A percentile compares a stretch with the other conserved stretches of the same genome.
These are phyloP conservation scores for Colletotrichum gigasporum DNA, from an alignment of 2,329 filamentous ascomycete genomes.

Conservation along the genomic window DNA sequence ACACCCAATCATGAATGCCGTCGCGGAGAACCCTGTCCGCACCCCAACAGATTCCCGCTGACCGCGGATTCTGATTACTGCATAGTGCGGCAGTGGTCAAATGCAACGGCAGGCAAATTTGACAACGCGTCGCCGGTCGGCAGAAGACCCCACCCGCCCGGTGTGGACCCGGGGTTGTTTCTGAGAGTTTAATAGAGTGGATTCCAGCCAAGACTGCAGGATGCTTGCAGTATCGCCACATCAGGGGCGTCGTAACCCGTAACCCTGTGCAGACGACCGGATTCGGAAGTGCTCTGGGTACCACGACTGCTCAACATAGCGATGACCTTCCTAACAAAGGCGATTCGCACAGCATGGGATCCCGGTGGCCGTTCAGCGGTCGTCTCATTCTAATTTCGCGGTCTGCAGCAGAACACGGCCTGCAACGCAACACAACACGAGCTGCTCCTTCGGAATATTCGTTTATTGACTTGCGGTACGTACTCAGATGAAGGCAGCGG, in stretches of 20 bases:
- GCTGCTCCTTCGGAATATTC: too few species aligned
- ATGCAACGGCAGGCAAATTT: constrained; percentile 3
- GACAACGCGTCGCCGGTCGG: not conserved
- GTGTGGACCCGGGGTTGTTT: not conserved
- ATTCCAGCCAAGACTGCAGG: not conserved
- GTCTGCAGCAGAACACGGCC: too few species aligned
- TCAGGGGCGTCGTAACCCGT: not conserved
- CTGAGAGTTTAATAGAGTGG: not conserved
- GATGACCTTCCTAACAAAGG: not conserved
- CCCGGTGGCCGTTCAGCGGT: not conserved
- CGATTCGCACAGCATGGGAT: not conserved
- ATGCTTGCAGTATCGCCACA: not conserved
- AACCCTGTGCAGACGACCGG: not conserved
- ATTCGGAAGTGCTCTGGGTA: not conserved
- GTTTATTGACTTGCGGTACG: too few species aligned
- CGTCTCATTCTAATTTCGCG: constrained; percentile 8
- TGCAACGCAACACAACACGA: too few species aligned
- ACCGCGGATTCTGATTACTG: not conserved
- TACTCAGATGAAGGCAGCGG: too few species aligned
- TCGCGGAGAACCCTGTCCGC: not conserved
- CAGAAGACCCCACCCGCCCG: not conserved
- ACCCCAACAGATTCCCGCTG: not conserved
- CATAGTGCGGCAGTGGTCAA: too few species aligned
- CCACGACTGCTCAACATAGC: not conserved
- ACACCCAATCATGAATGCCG: not conserved